Conservation (phyloP, 805 yeast species). For the Ogataea dorogensis region DNA sequence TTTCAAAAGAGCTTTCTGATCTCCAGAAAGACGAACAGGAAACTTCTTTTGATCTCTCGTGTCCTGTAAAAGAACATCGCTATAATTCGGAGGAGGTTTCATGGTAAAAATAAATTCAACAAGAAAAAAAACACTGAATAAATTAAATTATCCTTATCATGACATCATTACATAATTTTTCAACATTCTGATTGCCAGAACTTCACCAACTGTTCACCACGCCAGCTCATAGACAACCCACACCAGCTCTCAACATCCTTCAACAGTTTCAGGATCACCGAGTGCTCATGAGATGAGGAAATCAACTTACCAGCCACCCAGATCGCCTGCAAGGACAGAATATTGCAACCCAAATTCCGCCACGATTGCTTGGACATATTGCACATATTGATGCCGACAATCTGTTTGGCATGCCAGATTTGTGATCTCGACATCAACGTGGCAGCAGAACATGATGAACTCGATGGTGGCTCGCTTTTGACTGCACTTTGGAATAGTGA, state of each 20-base stretch:
- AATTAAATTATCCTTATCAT: constrained; percentile 4
- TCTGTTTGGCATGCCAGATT: constrained; percentile 42
- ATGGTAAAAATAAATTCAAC: constrained; percentile 16
- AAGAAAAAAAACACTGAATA: not conserved
- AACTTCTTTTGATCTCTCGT: constrained; percentile 24
- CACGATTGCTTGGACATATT: constrained; percentile 17
- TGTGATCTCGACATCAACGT: constrained; percentile 26
- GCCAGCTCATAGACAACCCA: constrained; percentile 25
- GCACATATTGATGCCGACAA: constrained; percentile 32
- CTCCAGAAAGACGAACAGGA: constrained; percentile 23
- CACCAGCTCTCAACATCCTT: constrained; percentile 24
- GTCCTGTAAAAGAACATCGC: constrained; percentile 29
- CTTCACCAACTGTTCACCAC: constrained; percentile 24
- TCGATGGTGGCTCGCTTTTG: constrained; percentile 9
- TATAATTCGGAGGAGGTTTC: constrained; percentile 26
- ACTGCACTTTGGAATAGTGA: constrained; percentile 21
- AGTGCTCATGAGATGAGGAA: constrained; percentile 27
- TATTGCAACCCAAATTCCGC: constrained; percentile 21
- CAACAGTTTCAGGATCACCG: constrained; percentile 22
- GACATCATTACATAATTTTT: constrained; percentile 7
- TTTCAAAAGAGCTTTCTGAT: constrained; percentile 28
- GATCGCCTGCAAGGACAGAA: constrained; percentile 25
- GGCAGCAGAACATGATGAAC: constrained; percentile 10
- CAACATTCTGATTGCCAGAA: constrained; percentile 30
- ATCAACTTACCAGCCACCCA: constrained; percentile 29